Evolutionary conservation across 2,329 filamentous ascomycete species (phyloP).

Genomic region (Zasmidium cellare): DNA sequence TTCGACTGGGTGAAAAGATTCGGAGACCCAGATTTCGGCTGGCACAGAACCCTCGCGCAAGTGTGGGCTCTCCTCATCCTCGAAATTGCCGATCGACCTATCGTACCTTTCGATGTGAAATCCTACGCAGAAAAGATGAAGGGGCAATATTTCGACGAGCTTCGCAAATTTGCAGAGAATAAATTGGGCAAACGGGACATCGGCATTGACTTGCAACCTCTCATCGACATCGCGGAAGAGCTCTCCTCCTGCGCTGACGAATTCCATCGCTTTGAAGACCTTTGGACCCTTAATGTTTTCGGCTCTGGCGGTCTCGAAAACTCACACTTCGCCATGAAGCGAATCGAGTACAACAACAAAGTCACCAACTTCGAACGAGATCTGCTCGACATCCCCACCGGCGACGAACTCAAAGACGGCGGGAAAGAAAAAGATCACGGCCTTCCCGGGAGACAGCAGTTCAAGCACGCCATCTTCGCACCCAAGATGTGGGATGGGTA

Average conservation of each 20-base stretch:
- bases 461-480: constrained; percentile 88
- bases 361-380: constrained; percentile 81
- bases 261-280: constrained; percentile 74
- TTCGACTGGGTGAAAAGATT: constrained; percentile 80
- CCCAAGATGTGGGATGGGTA: constrained; percentile 75
- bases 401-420: background rate
- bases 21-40: constrained; percentile 75
- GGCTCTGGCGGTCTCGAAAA: constrained; percentile 72
- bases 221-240: constrained; percentile 63
- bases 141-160: constrained; percentile 61
- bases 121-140: constrained; percentile 68
- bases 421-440: constrained; percentile 19
- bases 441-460: constrained; percentile 83
- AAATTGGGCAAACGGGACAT: constrained; percentile 36
- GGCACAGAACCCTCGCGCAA: constrained; percentile 77
- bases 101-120: constrained; percentile 78
- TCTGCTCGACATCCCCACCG: constrained; percentile 69
- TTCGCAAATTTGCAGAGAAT: constrained; percentile 60
- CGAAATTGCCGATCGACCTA: constrained; percentile 76
- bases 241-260: constrained; percentile 61
- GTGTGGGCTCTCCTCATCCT: constrained; percentile 80
- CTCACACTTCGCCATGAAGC: constrained; percentile 62
- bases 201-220: constrained; percentile 55
- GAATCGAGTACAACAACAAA: constrained; percentile 75
- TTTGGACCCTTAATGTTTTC: constrained; percentile 74